These are phyloP conservation scores for Oenanthe javanica DNA, from an alignment of 140 eudicot species.

Conservation along the genomic window DNA sequence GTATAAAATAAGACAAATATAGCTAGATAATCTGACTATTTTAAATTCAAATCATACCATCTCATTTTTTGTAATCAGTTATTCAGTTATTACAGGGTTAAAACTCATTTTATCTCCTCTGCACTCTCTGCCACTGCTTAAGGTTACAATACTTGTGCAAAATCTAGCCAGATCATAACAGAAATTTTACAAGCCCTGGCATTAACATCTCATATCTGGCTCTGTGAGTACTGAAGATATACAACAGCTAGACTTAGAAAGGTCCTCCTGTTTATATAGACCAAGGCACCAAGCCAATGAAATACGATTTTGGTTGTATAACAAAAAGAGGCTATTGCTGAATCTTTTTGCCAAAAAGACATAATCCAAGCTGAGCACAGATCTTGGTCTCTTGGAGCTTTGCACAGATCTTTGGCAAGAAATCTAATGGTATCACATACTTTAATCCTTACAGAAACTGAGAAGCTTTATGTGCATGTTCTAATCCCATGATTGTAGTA, in stretches of 20 bases:
- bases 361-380: not conserved
- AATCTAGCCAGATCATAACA: not conserved
- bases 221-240: not conserved
- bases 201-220: not conserved
- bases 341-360: not conserved
- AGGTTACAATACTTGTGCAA: not conserved
- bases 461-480: not conserved
- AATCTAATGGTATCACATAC: not conserved
- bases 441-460: not conserved
- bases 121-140: not conserved
- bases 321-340: not conserved
- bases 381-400: not conserved
- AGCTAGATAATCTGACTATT: not conserved
- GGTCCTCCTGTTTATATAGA: not conserved
- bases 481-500: not conserved
- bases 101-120: not conserved
- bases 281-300: not conserved
- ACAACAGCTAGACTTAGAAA: not conserved
- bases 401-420: not conserved
- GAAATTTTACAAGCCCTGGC: not conserved
- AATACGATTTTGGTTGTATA: not conserved
- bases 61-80: not conserved
- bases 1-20: not conserved
- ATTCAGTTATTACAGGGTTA: not conserved
- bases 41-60: not conserved